A percentile compares a stretch with the other conserved stretches of the same genome.
These are phyloP conservation scores for Fusarium palustre DNA, from an alignment of 2,329 filamentous ascomycete genomes.

Conservation along the genomic window DNA sequence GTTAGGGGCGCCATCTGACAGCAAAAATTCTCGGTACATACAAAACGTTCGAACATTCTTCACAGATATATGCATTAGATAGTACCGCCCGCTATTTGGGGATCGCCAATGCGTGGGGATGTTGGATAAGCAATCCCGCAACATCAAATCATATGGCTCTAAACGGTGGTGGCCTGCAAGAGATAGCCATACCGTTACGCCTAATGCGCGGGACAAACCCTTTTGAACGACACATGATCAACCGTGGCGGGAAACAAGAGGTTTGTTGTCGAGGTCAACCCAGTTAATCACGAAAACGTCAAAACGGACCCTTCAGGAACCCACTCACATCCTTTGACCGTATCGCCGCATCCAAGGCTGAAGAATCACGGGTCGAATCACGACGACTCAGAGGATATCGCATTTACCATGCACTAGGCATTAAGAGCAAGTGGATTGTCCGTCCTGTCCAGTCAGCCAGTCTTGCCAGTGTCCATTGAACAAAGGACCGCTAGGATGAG, in stretches of 20 bases:
- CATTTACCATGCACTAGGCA: conserved; percentile 22
- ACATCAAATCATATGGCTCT: conserved; percentile 37
- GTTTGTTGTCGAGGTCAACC: conserved; percentile 14
- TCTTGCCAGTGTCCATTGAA: conserved; percentile 1
- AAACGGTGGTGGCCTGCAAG: conserved; percentile 27
- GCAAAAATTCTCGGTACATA: not conserved
- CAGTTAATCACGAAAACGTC: conserved; percentile 8
- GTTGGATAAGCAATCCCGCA: conserved; percentile 10
- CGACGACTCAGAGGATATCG: conserved; percentile 28
- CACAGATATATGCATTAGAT: not conserved
- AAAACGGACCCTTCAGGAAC: conserved; percentile 9
- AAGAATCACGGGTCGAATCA: conserved; percentile 44
- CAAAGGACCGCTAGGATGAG: conserved; percentile 15
- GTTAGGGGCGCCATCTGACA: not conserved
- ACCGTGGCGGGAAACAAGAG: conserved; percentile 12
- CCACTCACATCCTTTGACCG: conserved; percentile 21
- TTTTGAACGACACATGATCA: conserved; percentile 39
- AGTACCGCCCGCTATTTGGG: conserved; percentile 11
- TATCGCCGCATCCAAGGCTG: conserved; percentile 12
- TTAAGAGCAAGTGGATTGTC: conserved; percentile 9
- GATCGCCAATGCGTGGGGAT: conserved; percentile 22
- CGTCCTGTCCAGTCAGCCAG: not conserved
- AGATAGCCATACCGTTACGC: conserved; percentile 28
- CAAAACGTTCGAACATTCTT: not conserved
- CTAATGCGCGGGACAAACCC: conserved; percentile 18